Conservation (phyloP, 805 yeast species). For the Sporopachydermia quercuum region DNA sequence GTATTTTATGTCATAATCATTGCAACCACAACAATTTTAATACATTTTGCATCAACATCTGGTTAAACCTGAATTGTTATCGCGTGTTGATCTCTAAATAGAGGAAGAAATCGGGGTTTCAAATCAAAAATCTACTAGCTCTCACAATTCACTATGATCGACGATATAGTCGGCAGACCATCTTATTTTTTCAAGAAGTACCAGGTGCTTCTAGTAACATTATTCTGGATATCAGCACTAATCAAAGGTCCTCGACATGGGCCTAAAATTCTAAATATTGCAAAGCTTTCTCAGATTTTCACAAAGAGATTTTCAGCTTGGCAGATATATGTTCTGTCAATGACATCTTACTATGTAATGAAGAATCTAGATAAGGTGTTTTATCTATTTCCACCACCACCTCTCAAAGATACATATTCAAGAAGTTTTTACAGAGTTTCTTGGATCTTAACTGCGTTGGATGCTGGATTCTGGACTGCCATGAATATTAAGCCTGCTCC, state of each 20-base stretch:
- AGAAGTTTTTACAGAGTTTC: slow-evolving; percentile 14
- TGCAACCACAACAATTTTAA: too few species aligned
- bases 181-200: slow-evolving; percentile 13
- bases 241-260: slow-evolving; percentile 15
- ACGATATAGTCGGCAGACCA: slow-evolving; percentile 16
- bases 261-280: slow-evolving; percentile 9
- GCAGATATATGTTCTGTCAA: slow-evolving; percentile 15
- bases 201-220: slow-evolving; percentile 13
- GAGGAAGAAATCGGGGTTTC: too few species aligned
- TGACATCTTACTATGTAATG: slow-evolving; percentile 14
- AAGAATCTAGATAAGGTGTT: slow-evolving; percentile 15
- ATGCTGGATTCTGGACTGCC: slow-evolving; percentile 20
- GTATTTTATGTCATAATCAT: too few species aligned
- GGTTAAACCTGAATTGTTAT: too few species aligned
- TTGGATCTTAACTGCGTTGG: slow-evolving; percentile 16
- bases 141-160: slow-evolving; percentile 8
- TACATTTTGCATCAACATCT: too few species aligned
- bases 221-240: slow-evolving; percentile 12
- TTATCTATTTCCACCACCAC: slow-evolving; percentile 14
- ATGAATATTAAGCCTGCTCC: slow-evolving; percentile 12
- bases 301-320: slow-evolving; percentile 13
- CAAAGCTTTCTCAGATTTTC: slow-evolving; percentile 6
- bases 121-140: too few species aligned
- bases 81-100: too few species aligned
- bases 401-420: slow-evolving; percentile 13